Conservation (phyloP, 2,329 filamentous ascomycete species). For the Verticillium zaregamsianum region DNA sequence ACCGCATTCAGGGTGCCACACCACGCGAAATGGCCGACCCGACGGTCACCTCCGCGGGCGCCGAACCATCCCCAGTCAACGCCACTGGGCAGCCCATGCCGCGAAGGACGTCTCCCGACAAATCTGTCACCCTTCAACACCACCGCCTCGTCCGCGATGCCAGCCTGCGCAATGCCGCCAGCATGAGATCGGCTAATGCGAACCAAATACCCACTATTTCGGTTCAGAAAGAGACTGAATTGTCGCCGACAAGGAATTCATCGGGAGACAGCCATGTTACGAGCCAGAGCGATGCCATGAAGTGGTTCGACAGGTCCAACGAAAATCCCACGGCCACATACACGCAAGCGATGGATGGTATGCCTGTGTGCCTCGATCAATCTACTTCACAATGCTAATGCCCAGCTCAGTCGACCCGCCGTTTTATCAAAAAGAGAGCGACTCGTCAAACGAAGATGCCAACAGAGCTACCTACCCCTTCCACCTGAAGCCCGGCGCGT, state of each 20-base stretch:
- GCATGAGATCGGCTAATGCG: slow-evolving; percentile 4
- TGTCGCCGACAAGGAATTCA: slow-evolving; percentile 31
- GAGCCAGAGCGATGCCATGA: slow-evolving; percentile 43
- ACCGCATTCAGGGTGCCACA: too few relatives aligned
- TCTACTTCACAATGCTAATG: not conserved
- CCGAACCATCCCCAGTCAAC: not conserved
- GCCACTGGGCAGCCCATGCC: slow-evolving; percentile 36
- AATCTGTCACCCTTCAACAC: slow-evolving; percentile 43
- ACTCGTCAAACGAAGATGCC: slow-evolving; percentile 45
- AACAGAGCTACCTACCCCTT: slow-evolving; percentile 14
- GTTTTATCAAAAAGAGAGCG: slow-evolving; percentile 50
- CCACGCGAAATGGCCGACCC: not conserved
- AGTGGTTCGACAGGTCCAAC: slow-evolving; percentile 53
- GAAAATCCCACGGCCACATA: slow-evolving; percentile 40
- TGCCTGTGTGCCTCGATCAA: slow-evolving; percentile 4
- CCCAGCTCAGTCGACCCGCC: slow-evolving; percentile 41
- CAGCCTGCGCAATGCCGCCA: slow-evolving; percentile 13
- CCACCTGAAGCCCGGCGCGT: slow-evolving; percentile 16
- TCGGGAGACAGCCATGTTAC: slow-evolving; percentile 48
- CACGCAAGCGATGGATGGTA: slow-evolving; percentile 45
- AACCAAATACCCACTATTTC: slow-evolving; percentile 4
- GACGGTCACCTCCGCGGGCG: not conserved
- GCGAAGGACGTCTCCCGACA: slow-evolving; percentile 37
- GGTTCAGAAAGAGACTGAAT: not conserved
- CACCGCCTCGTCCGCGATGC: slow-evolving; percentile 41